Evolutionary conservation across 2,329 filamentous ascomycete genomes (phyloP), one percentile per base, ranked within the genome.

Genomic region (Mycogone perniciosa): DNA sequence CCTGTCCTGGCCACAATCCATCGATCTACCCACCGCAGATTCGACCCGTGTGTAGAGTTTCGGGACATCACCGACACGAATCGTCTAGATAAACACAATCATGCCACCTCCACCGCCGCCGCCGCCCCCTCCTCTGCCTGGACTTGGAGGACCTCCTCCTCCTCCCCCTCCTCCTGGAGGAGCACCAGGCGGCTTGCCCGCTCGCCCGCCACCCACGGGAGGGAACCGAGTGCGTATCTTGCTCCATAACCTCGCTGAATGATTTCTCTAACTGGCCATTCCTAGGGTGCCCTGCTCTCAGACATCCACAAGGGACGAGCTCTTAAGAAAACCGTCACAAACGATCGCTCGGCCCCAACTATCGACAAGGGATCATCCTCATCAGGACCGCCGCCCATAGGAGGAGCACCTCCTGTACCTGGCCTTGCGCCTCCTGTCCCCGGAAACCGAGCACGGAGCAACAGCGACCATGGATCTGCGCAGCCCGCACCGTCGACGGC

Each of bases 261-360:
- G 9, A 33, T 38, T 0, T 20, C 2, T 35, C 31, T 47, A 31
- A 48, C 55, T 50, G 62, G 57, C 48, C 27, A 20, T 53, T 13
- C 4, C 61, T 43, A 97, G 92, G 86, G 86, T 60, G 91, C 92
- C 49, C 77, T 99, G 34, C 80, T 97, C 41, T 79, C 82, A 63
- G 92, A 97, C 68, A 99, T 99, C 60, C 74, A 76, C 58, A 95
- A 95, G 68, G 93, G 92, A 57, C 77, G 73, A 59, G 73, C 75
- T 54, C 76, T 97, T 53, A 96, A 87, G 71, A 96, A 96, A 69
- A 77, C 89, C 31, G 85, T 89, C 50, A 88, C 91, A 59, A 96
- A 97, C 70, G 92, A 97, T 68, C 85, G 92, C 68, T 96, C 91
- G 26, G 89, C 89, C 6, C 92, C 92, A 1, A 61, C 79, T 46